phyloP scores from a whole-genome alignment of 1,284 basidiomycete genomes.

The Apiotrichum akiyoshidainum region DNA sequence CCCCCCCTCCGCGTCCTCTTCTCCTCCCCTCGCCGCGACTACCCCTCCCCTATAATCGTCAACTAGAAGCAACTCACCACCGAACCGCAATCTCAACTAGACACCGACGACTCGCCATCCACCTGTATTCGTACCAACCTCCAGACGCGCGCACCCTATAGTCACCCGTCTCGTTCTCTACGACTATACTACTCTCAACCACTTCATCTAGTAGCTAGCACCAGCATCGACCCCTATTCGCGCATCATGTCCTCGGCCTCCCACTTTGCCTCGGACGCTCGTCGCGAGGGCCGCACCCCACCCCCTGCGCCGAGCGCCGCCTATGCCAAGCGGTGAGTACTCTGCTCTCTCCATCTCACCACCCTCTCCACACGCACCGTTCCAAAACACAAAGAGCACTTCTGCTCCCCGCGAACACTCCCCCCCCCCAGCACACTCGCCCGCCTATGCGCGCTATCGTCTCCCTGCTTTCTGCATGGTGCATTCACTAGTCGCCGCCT shows the following conservation, averaged over 20 bases:
- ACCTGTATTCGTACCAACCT: background rate
- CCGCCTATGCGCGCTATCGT: no score
- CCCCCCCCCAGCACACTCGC: no score
- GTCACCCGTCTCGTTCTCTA: background rate
- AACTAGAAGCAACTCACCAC: background rate
- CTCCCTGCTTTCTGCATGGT: no score
- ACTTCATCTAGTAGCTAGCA: background rate
- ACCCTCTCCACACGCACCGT: no score
- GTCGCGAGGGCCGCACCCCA: conserved; percentile 54
- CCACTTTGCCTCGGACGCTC: conserved; percentile 1
- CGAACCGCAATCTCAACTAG: background rate
- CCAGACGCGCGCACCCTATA: background rate
- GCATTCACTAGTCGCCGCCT: no score
- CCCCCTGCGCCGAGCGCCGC: conserved; percentile 84
- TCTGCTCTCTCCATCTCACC: no score
- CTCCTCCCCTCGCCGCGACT: background rate
- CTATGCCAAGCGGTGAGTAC: conserved; percentile 71
- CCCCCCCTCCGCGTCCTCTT: background rate
- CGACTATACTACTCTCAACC: background rate
- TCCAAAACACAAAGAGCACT: no score
- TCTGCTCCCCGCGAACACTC: no score
- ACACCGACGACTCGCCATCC: background rate
- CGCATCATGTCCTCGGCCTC: conserved; percentile 4
- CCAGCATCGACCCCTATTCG: background rate
- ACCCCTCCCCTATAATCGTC: conserved; percentile 1